These are phyloP conservation scores for Saccharomycopsis hybrid DNA, from an alignment of 1,139 yeast species.

Conservation along the genomic window DNA sequence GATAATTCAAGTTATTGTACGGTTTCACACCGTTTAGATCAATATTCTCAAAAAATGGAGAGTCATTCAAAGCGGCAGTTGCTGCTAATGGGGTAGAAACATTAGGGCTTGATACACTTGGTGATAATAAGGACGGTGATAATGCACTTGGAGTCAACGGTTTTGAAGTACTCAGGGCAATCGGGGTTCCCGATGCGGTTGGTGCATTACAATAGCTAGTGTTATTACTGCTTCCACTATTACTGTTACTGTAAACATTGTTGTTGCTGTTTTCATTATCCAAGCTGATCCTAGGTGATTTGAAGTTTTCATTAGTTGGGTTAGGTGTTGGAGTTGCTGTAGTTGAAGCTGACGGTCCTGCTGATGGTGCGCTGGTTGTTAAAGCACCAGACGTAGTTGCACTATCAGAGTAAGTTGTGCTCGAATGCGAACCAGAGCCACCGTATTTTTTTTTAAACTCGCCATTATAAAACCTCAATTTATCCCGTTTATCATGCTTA, in stretches of 20 bases:
- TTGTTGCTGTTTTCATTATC: background rate
- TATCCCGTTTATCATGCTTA: background rate
- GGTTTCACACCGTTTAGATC: background rate
- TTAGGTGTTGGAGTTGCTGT: too few relatives aligned
- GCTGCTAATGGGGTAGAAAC: too few relatives aligned
- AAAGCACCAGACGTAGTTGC: too few relatives aligned
- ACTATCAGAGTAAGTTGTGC: too few relatives aligned
- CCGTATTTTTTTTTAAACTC: background rate
- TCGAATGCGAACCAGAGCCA: background rate
- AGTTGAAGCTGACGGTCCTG: too few relatives aligned
- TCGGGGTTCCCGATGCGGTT: background rate
- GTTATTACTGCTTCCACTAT: background rate
- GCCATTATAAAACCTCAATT: background rate
- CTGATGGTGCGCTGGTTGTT: too few relatives aligned
- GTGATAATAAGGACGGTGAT: too few relatives aligned
- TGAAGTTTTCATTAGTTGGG: too few relatives aligned
- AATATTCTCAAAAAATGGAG: background rate
- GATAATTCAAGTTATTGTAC: constrained; percentile 26
- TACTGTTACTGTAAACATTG: background rate
- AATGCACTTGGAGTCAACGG: too few relatives aligned
- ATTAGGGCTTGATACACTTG: too few relatives aligned
- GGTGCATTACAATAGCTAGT: background rate
- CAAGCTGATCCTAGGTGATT: background rate
- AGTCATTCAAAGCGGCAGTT: too few relatives aligned
- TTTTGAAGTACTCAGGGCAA: too few relatives aligned